Evolutionary conservation across 495 filamentous ascomycete species (phyloP).

Genomic region (Podospora conica): DNA sequence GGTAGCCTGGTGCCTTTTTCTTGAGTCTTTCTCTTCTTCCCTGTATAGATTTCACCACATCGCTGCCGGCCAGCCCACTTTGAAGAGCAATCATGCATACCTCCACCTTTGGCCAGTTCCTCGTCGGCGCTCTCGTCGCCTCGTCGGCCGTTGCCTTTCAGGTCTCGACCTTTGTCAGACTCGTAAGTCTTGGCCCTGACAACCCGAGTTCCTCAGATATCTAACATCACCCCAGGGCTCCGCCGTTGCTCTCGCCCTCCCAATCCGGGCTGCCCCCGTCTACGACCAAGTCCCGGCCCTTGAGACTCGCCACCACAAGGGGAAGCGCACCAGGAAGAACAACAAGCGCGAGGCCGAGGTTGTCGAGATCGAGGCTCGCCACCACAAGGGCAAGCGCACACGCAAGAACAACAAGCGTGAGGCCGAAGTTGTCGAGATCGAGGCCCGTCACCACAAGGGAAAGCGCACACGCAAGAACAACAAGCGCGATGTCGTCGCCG

Average conservation of each 20-base stretch:
- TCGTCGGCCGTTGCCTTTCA: conserved; percentile 28
- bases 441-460: conserved; percentile 14
- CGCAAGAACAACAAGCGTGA: conserved; percentile 12
- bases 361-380: conserved; percentile 9
- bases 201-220: neutral
- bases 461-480: conserved; percentile 15
- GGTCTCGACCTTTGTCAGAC: conserved; percentile 17
- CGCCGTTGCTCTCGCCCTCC: conserved; percentile 16
- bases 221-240: conserved; percentile 11
- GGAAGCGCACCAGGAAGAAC: conserved; percentile 16
- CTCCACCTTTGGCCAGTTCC: conserved; percentile 28
- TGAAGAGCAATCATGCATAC: conserved; percentile 28
- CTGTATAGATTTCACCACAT: conserved; percentile 10
- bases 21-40: conserved; percentile 13
- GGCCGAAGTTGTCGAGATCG: conserved; percentile 5
- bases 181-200: conserved; percentile 10
- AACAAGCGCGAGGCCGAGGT: conserved; percentile 4
- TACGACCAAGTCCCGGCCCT: conserved; percentile 7
- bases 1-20: conserved; percentile 9
- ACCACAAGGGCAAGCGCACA: conserved; percentile 21
- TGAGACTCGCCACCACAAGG: conserved; percentile 19
- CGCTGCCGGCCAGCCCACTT: conserved; percentile 21
- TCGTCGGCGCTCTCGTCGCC: conserved; percentile 27
- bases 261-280: conserved; percentile 8
- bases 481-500: conserved; percentile 1